These are phyloP conservation scores for Plasmodiophora brassicae DNA, from an alignment of 208 protist species.

Conservation along the genomic window DNA sequence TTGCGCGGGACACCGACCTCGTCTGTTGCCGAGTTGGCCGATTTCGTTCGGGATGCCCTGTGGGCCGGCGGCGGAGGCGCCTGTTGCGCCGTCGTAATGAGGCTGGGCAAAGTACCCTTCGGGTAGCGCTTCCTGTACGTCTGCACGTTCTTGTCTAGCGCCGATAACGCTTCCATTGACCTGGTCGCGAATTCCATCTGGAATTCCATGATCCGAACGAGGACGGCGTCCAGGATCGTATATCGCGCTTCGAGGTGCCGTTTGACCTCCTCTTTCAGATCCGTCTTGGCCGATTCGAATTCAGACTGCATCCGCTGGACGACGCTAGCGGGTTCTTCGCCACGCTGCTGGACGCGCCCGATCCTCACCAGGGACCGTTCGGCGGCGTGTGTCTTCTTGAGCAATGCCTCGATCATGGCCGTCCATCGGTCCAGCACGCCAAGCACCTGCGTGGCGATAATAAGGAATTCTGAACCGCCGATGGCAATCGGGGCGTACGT, in stretches of 20 bases:
- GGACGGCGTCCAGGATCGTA: neutral
- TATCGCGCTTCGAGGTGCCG: neutral
- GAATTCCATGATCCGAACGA: neutral
- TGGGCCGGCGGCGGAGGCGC: too few species aligned
- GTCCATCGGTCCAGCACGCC: neutral
- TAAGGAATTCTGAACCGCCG: neutral
- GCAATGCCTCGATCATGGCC: neutral
- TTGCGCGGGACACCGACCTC: too few species aligned
- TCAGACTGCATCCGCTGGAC: neutral
- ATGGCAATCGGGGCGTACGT: neutral
- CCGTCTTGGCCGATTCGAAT: neutral
- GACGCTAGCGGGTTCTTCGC: neutral
- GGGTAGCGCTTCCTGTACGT: slow-evolving; percentile 3
- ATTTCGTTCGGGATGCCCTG: too few species aligned
- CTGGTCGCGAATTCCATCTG: neutral
- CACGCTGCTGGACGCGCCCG: neutral
- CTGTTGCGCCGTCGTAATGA: too few species aligned
- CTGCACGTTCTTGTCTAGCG: slow-evolving; percentile 10
- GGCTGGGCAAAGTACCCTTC: neutral
- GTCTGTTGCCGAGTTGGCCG: too few species aligned
- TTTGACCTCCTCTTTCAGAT: neutral
- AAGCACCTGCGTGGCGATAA: neutral
- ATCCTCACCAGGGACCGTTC: neutral
- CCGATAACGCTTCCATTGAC: neutral
- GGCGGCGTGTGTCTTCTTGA: neutral